A percentile compares a stretch with the other conserved stretches of the same genome.
Evolutionary conservation across 768 basidiomycete species (phyloP).

Genomic region (Trametes cingulata): DNA sequence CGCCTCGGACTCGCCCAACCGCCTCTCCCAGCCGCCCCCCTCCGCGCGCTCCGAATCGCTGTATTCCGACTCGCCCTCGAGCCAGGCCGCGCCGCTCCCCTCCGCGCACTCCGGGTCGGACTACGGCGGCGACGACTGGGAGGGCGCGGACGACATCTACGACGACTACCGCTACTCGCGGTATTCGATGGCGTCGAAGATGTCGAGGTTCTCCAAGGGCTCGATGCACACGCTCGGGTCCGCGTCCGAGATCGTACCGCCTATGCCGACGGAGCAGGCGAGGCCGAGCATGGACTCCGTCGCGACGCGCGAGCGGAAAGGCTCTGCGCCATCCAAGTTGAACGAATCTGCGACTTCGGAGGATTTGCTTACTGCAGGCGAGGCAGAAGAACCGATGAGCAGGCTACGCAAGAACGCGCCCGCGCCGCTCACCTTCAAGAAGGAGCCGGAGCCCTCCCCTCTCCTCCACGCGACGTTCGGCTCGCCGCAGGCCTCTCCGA

Average conservation of each 20-base stretch:
- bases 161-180: conserved; percentile 79
- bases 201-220: conserved; percentile 39
- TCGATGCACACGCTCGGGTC: conserved; percentile 32
- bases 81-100: conserved; percentile 11
- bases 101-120: conserved; percentile 28
- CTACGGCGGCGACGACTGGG: conserved; percentile 52
- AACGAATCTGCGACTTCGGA: conserved; percentile 4
- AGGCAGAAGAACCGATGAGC: conserved; percentile 6
- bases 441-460: conserved; percentile 33
- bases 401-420: conserved; percentile 28
- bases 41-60: conserved; percentile 15
- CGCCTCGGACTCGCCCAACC: not conserved
- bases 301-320: conserved; percentile 1
- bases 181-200: conserved; percentile 49
- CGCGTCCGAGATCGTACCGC: conserved; percentile 27
- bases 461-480: conserved; percentile 44
- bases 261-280: conserved; percentile 30
- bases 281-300: conserved; percentile 25
- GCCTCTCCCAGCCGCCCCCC: not conserved
- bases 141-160: conserved; percentile 72
- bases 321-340: conserved; percentile 3
- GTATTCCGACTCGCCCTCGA: conserved; percentile 15
- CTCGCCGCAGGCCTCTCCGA: conserved; percentile 38
- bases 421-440: conserved; percentile 31
- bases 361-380: not conserved